Base-by-base conservation (phyloP, 129 eudicot genomes). In the Escallonia herrerae region DNA sequence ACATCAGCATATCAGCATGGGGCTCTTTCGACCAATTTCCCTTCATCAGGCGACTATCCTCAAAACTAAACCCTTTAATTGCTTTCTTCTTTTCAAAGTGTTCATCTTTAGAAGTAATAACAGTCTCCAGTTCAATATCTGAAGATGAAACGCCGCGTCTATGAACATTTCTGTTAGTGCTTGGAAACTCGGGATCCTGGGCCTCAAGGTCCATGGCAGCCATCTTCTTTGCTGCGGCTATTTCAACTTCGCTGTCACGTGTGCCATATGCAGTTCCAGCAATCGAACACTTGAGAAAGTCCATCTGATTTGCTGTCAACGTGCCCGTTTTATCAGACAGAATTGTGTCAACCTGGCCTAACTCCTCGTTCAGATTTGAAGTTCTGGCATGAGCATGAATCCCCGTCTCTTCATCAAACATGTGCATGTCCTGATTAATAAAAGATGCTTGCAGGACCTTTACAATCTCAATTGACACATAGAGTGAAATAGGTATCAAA, bases 301-400 rank as follows among this genome's bases (percentile, higher is more conserved):
- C 96, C 94, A 89, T 89, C 14, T 83, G 87, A 56, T 89, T 89
- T 66, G 94, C 83, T 4, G 96, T 89, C 45, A 89, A 79, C 7
- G 96, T 89, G 43, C 96, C 96, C 1, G 96, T 89, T 76, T 89
- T 89, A 67, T 89, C 95, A 2, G 96, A 78, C 11, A 89, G 72
- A 60, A 89, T 86, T 8, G 83, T 86, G 13, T 86, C 95, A 33
- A 89, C 94, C 43, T 85, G 94, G 5, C 96, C 96, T 12, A 89
- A 73, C 8, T 89, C 95, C 56, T 89, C 96, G n/a, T 85, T 89
- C 51, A 89, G 66, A 70, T 89, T 89, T 2, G 96, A 89, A 1
- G 96, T 89, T 15, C 96, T 57, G 5, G 96, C 95, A 2, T 74
- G 80, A 5, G 86, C 95, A 0, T 86, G 71, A 41, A 73, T 81